Conservation (phyloP, 1,284 basidiomycete species). For the Ceratobasidium sp. region DNA sequence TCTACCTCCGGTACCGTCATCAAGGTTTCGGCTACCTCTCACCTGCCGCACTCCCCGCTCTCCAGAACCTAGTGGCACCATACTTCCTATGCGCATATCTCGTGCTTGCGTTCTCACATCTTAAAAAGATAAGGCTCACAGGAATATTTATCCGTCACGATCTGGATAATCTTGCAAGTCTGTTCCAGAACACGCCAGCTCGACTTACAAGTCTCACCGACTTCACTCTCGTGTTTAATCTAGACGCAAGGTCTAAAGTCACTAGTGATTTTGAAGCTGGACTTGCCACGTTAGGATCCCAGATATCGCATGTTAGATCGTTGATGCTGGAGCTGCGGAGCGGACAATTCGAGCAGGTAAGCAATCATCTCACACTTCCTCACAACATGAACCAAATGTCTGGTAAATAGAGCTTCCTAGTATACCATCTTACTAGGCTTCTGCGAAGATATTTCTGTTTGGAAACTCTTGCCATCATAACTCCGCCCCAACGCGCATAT, state of each 20-base stretch:
- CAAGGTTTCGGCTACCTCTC: not conserved
- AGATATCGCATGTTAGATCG: not conserved
- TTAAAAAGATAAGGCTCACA: too few species aligned
- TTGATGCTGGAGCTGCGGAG: constrained; percentile 3
- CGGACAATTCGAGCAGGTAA: not conserved
- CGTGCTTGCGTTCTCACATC: too few species aligned
- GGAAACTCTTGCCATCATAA: constrained; percentile 7
- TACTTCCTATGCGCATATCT: too few species aligned
- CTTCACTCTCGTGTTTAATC: too few species aligned
- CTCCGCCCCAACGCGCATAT: not conserved
- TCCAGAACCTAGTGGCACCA: constrained; percentile 2
- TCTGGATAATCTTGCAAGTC: too few species aligned
- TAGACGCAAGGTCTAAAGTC: too few species aligned
- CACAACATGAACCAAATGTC: not conserved
- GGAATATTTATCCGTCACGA: too few species aligned
- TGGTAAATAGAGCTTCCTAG: not conserved
- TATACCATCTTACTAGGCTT: not conserved
- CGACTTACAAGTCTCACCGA: too few species aligned
- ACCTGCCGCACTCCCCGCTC: constrained; percentile 13
- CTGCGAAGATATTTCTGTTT: not conserved
- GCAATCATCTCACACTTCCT: not conserved
- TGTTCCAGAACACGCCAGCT: too few species aligned
- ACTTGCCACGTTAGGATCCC: not conserved
- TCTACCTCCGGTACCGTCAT: constrained; percentile 1
- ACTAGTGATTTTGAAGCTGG: too few species aligned